Conservation (phyloP, 768 basidiomycete species). For the Tylopilus subfusipes region DNA sequence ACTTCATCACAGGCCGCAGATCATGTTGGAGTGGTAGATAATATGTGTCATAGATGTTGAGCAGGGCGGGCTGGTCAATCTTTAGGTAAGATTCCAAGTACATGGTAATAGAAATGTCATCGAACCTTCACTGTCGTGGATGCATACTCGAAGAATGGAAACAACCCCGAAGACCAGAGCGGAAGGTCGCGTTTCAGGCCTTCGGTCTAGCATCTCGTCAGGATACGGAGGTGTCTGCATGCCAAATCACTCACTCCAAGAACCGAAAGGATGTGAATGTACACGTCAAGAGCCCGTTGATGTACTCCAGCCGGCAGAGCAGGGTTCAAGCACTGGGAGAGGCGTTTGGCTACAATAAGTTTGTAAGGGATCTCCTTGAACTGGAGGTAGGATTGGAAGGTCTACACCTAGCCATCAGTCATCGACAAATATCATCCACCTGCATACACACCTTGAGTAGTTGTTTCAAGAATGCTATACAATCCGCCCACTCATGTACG, state of each 20-base stretch:
- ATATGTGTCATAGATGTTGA: constrained; percentile 89
- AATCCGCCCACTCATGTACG: constrained; percentile 99
- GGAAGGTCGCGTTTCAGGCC: constrained; percentile 83
- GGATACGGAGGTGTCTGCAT: neutral
- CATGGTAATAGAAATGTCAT: constrained; percentile 4
- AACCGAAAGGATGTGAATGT: constrained; percentile 85
- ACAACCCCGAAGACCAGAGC: constrained; percentile 93
- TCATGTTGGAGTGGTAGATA: constrained; percentile 82
- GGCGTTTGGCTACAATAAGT: constrained; percentile 87
- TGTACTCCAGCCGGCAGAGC: constrained; percentile 96
- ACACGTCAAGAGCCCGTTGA: constrained; percentile 94
- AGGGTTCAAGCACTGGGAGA: constrained; percentile 97
- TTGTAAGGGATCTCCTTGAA: constrained; percentile 97
- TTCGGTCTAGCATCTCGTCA: constrained; percentile 56
- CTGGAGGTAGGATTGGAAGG: constrained; percentile 88
- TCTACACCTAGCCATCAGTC: constrained; percentile 44
- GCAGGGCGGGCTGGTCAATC: constrained; percentile 63
- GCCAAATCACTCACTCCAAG: constrained; percentile 64
- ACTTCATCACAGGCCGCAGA: constrained; percentile 88
- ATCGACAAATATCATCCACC: neutral
- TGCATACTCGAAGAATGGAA: constrained; percentile 98
- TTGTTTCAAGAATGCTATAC: constrained; percentile 94
- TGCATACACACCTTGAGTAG: constrained; percentile 68
- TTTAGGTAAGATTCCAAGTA: neutral
- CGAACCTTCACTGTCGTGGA: constrained; percentile 94